Conservation (phyloP, 2,329 filamentous ascomycete genomes). For the Aphanoascus verrucosus region DNA sequence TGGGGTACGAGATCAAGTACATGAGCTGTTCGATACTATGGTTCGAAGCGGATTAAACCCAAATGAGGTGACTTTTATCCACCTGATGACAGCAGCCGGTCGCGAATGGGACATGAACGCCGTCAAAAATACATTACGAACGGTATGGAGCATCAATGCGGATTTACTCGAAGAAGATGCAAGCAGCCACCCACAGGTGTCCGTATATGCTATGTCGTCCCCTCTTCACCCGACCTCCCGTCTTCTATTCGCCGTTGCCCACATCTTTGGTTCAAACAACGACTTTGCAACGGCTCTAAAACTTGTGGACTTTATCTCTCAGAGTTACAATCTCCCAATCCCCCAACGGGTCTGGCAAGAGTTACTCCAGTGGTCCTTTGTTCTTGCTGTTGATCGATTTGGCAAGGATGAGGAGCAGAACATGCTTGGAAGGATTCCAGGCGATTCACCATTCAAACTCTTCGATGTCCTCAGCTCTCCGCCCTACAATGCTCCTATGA, state of each 20-base stretch:
- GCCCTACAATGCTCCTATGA: slow-evolving; percentile 49
- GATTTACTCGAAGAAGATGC: slow-evolving; percentile 31
- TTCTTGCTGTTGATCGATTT: slow-evolving; percentile 41
- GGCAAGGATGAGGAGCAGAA: slow-evolving; percentile 22
- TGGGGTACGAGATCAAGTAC: slow-evolving; percentile 29
- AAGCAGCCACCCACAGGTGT: slow-evolving; percentile 27
- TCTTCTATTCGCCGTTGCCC: slow-evolving; percentile 56
- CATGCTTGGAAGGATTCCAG: slow-evolving; percentile 28
- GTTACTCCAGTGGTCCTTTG: slow-evolving; percentile 56
- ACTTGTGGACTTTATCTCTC: slow-evolving; percentile 53
- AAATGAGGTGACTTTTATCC: slow-evolving; percentile 44
- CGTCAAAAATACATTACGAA: slow-evolving; percentile 40
- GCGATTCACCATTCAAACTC: slow-evolving; percentile 41
- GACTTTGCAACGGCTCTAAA: slow-evolving; percentile 49
- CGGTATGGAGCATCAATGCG: slow-evolving; percentile 46
- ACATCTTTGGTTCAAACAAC: slow-evolving; percentile 57
- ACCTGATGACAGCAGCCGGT: slow-evolving; percentile 43
- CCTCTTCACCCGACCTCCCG: slow-evolving; percentile 48
- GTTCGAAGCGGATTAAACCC: slow-evolving; percentile 32
- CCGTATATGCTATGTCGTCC: slow-evolving; percentile 38
- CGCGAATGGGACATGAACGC: slow-evolving; percentile 43
- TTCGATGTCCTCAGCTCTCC: slow-evolving; percentile 50
- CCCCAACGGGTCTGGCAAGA: slow-evolving; percentile 52
- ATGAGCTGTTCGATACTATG: slow-evolving; percentile 42
- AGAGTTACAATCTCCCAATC: slow-evolving; percentile 49